phyloP scores from a whole-genome alignment of 139 green algal genomes.

The Auxenochlorella protothecoides region DNA sequence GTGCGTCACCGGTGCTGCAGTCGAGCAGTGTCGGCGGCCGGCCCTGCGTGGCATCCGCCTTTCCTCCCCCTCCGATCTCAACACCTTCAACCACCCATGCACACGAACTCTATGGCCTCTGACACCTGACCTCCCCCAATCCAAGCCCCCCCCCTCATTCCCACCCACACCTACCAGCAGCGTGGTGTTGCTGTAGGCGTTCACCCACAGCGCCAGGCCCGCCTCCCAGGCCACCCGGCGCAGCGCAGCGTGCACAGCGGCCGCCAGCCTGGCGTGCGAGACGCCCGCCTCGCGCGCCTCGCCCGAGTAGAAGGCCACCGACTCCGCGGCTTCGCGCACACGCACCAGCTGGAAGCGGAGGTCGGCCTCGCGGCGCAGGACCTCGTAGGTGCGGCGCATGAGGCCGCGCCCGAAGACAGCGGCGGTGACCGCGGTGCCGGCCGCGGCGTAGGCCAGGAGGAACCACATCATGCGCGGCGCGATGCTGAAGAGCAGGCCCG shows the following conservation, averaged over 20 bases:
- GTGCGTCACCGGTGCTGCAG: too few species aligned
- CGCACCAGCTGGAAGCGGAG: slow-evolving; percentile 79
- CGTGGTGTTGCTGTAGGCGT: slow-evolving; percentile 63
- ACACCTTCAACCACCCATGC: too few species aligned
- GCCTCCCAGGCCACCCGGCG: slow-evolving; percentile 28
- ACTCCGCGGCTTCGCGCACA: slow-evolving; percentile 74
- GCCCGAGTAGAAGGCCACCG: slow-evolving; percentile 83
- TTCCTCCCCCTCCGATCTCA: too few species aligned
- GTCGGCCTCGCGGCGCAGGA: slow-evolving; percentile 67
- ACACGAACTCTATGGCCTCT: too few species aligned
- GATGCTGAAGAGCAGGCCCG: slow-evolving; percentile 65
- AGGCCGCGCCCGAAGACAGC: slow-evolving; percentile 67
- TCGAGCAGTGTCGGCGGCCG: too few species aligned
- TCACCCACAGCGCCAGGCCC: slow-evolving; percentile 56
- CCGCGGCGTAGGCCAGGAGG: slow-evolving; percentile 65
- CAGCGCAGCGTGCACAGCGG: too few species aligned
- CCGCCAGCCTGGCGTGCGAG: slow-evolving; percentile 10
- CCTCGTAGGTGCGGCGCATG: slow-evolving; percentile 50
- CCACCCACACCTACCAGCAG: not conserved
- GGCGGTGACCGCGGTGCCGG: slow-evolving; percentile 70
- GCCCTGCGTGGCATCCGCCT: too few species aligned
- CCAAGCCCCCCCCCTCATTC: too few species aligned
- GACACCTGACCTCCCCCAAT: too few species aligned
- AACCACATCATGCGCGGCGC: slow-evolving; percentile 63
- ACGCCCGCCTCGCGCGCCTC: slow-evolving; percentile 38